These are phyloP conservation scores for Pseudohyphozyma bogoriensis DNA, from an alignment of 768 basidiomycete species.

Conservation along the genomic window DNA sequence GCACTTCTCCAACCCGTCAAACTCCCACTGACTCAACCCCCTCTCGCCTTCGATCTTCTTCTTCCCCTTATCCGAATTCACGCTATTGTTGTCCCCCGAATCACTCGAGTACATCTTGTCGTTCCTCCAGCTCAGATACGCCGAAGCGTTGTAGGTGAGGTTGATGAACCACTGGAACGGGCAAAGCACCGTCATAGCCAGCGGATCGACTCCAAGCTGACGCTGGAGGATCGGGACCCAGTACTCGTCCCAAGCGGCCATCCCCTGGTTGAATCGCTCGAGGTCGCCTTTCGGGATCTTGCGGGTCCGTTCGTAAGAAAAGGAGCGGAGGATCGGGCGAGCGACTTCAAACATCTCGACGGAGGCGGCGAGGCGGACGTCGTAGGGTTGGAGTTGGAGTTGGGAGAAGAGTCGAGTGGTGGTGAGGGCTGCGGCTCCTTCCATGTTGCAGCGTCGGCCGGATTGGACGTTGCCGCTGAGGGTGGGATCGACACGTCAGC, in stretches of 20 bases:
- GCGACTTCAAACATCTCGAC: constrained; percentile 31
- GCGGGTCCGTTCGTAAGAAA: constrained; percentile 20
- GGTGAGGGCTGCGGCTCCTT: constrained; percentile 21
- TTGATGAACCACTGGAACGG: constrained; percentile 26
- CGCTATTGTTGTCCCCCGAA: constrained; percentile 8
- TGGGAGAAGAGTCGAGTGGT: constrained; percentile 22
- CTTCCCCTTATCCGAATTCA: neutral
- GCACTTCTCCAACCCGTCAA: constrained; percentile 9
- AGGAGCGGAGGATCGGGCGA: constrained; percentile 24
- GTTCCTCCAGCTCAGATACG: constrained; percentile 16
- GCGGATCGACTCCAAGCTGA: constrained; percentile 19
- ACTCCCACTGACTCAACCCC: constrained; percentile 24
- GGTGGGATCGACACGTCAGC: neutral
- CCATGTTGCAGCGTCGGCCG: constrained; percentile 25
- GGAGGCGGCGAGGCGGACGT: constrained; percentile 26
- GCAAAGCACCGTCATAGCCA: constrained; percentile 26
- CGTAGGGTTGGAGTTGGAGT: constrained; percentile 23
- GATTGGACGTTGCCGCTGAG: constrained; percentile 21
- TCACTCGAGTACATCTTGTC: constrained; percentile 5
- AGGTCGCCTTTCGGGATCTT: constrained; percentile 21
- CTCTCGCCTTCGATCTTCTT: constrained; percentile 2
- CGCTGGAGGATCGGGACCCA: constrained; percentile 18
- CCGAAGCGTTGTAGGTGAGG: constrained; percentile 20
- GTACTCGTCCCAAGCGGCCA: constrained; percentile 23
- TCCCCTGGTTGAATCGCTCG: constrained; percentile 26